These are phyloP conservation scores for Termitomyces heimii DNA, from an alignment of 768 basidiomycete species.

Conservation along the genomic window DNA sequence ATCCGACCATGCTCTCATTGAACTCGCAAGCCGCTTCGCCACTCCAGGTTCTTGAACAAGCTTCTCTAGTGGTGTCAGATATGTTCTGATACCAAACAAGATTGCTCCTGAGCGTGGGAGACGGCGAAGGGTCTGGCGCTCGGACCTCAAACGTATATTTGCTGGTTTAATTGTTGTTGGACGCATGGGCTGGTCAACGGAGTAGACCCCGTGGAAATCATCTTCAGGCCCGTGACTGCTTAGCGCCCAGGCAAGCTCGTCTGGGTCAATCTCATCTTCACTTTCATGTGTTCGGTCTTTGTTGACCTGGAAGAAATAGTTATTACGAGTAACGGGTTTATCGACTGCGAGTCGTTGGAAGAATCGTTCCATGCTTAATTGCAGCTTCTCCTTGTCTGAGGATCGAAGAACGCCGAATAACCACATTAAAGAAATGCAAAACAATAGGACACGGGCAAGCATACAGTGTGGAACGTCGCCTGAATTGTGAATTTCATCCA, in stretches of 20 bases:
- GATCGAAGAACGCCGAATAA: background rate
- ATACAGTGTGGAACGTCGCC: constrained; percentile 72
- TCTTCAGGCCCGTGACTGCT: constrained; percentile 28
- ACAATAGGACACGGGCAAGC: constrained; percentile 15
- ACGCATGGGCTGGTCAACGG: constrained; percentile 9
- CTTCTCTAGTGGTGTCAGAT: constrained; percentile 48
- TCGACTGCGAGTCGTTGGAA: constrained; percentile 61
- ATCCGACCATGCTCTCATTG: constrained; percentile 59
- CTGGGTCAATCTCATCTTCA: constrained; percentile 39
- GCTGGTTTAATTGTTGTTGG: constrained; percentile 27
- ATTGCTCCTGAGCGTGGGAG: constrained; percentile 60
- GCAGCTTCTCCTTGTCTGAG: constrained; percentile 54
- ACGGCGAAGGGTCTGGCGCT: constrained; percentile 62
- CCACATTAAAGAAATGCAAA: background rate
- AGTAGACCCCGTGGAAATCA: constrained; percentile 13
- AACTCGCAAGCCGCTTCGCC: constrained; percentile 55
- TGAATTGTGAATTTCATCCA: constrained; percentile 66
- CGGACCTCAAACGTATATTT: constrained; percentile 50
- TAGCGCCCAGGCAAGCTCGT: constrained; percentile 56
- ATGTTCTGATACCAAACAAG: constrained; percentile 66
- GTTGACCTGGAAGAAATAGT: constrained; percentile 43
- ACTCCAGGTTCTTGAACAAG: constrained; percentile 51
- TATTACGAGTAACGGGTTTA: constrained; percentile 68
- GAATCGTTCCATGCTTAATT: constrained; percentile 62
- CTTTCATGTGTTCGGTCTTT: constrained; percentile 9